Base-by-base conservation (phyloP, 164 flowering plant genomes). In the Brasenia schreberi region DNA sequence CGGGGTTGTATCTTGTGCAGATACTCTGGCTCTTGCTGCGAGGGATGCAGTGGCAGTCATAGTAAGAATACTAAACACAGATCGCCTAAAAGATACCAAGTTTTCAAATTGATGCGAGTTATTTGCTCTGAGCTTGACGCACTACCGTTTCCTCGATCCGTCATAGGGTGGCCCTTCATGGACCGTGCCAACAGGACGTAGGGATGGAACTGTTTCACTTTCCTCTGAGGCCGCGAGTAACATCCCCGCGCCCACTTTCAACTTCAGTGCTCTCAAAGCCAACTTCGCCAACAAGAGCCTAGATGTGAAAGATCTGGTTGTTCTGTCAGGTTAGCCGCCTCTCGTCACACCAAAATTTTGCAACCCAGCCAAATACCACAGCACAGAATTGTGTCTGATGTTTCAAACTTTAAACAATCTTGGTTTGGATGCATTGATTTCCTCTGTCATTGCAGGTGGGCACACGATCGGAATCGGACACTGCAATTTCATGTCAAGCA, bases 1-100 rank as follows among this genome's bases (percentile, higher is more conserved):
- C 5, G 87, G 90, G 1, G 74, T 85, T 6, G 96, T 95, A 14
- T 95, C 97, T 1, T 94, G 97, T 66, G 99, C 99, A 0, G 99
- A 94, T 71, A 71, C 81, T n/a, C 9, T 94, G 43, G 66, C 89
- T 67, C 78, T 94, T 69, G 84, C 67, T 53, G 84, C 97, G 23
- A 81, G 97, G 72, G 97, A 94, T 63, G 64, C 96, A 12, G 68
- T 89, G 52, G 89, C 83, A 0, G 70, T 71, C 64, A 83, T 72
- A 7, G 97, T 93, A 81, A 80, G 65, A 33, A 33, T 33, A 33
- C 2, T 33, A 19, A 64, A 7, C 63, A 61, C 63, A 18, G 11
- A 9, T 61, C 56, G 16, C 4, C 10, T 49, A 49, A 49, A 33
- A 33, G 39, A 33, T 4, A 33, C 39, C 39, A 0, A 11, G n/a